These are phyloP conservation scores for Beauveria scarabaeidicola DNA, from an alignment of 2,329 filamentous ascomycete species.

Conservation along the genomic window DNA sequence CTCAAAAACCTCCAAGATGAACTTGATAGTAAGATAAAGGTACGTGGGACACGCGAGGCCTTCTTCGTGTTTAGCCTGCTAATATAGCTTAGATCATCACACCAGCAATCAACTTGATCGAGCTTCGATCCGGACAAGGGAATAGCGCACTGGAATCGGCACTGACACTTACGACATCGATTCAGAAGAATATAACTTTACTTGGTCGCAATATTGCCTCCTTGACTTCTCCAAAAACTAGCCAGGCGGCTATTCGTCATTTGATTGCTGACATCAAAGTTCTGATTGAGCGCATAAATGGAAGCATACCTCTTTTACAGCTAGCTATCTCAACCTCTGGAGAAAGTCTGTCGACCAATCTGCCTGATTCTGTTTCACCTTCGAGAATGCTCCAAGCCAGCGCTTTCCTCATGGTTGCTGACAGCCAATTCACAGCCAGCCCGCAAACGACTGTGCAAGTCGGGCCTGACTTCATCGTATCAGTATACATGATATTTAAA, in stretches of 20 bases:
- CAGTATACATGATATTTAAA: constrained; percentile 90
- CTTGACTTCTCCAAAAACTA: constrained; percentile 57
- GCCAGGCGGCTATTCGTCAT: constrained; percentile 20
- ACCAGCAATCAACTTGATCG: constrained; percentile 84
- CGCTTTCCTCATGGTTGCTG: constrained; percentile 78
- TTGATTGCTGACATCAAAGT: constrained; percentile 61
- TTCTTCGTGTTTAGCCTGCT: not conserved
- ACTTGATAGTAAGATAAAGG: constrained; percentile 78
- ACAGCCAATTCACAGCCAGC: constrained; percentile 67
- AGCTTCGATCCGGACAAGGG: constrained; percentile 62
- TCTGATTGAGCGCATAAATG: constrained; percentile 72
- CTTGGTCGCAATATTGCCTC: constrained; percentile 67
- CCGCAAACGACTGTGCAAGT: constrained; percentile 64
- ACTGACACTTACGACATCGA: constrained; percentile 68
- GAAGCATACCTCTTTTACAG: constrained; percentile 84
- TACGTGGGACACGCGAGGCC: constrained; percentile 23
- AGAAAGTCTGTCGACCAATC: constrained; percentile 69
- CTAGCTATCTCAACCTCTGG: constrained; percentile 92
- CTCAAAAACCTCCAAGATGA: constrained; percentile 62
- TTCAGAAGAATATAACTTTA: constrained; percentile 74
- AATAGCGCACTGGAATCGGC: constrained; percentile 69
- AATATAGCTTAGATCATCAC: constrained; percentile 60
- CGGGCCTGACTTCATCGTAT: constrained; percentile 77
- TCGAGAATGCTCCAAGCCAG: constrained; percentile 88
- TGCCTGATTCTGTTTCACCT: constrained; percentile 78